A percentile compares a stretch with the other conserved stretches of the same genome.
Conservation (phyloP, 225 moss, liverwort and hornwort species). For the Anthoceros angustus region DNA sequence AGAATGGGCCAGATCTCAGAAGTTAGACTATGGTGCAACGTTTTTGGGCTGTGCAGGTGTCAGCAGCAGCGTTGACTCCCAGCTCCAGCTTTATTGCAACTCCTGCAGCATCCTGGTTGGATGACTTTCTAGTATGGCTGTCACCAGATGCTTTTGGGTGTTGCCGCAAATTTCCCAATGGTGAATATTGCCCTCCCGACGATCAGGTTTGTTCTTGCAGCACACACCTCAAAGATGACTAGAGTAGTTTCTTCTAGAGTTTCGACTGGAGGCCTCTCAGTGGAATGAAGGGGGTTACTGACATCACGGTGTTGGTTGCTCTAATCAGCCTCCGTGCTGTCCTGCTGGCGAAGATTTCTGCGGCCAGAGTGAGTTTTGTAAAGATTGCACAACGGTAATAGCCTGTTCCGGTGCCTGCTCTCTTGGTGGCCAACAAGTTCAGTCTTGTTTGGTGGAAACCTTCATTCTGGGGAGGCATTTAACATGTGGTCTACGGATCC, state of each 20-base stretch:
- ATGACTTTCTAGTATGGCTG: slow-evolving; percentile 88
- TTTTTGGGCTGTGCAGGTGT: slow-evolving; percentile 29
- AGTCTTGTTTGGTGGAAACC: background rate
- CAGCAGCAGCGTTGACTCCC: slow-evolving; percentile 75
- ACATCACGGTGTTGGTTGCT: background rate
- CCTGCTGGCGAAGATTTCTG: slow-evolving; percentile 62
- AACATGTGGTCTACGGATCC: too few relatives aligned
- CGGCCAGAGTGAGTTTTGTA: slow-evolving; percentile 57
- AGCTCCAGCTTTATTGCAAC: slow-evolving; percentile 71
- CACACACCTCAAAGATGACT: too few relatives aligned
- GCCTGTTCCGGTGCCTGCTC: background rate
- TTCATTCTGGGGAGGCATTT: too few relatives aligned
- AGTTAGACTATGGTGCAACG: background rate
- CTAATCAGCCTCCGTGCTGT: slow-evolving; percentile 75
- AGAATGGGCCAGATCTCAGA: too few relatives aligned
- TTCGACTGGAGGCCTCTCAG: background rate
- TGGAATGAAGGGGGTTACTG: background rate
- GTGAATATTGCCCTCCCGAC: slow-evolving; percentile 86
- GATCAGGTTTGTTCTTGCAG: slow-evolving; percentile 48
- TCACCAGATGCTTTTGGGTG: slow-evolving; percentile 98
- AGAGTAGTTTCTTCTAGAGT: too few relatives aligned
- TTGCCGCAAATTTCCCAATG: slow-evolving; percentile 77
- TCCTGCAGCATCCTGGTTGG: slow-evolving; percentile 97
- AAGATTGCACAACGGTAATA: slow-evolving; percentile 85
- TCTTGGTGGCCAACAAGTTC: background rate